A percentile compares a stretch with the other conserved stretches of the same genome.
Conservation (phyloP, 2,329 filamentous ascomycete genomes). For the Massarina eburnea region DNA sequence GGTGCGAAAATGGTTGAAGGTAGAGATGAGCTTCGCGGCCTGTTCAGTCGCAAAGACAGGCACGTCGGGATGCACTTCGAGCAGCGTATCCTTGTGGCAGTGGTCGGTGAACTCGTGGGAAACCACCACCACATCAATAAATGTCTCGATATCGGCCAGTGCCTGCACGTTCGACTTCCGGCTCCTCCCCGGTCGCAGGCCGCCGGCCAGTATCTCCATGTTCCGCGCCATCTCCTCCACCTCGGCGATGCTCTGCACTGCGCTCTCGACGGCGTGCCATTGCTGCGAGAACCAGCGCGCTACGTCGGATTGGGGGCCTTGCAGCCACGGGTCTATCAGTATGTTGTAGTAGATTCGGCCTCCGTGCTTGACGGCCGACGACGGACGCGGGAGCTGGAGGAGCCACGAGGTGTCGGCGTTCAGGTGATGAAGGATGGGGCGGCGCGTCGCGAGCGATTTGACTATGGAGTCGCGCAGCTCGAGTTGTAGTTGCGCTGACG, state of each 20-base stretch:
- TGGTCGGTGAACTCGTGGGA: constrained; percentile 71
- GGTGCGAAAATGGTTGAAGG: constrained; percentile 61
- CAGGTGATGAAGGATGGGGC: constrained; percentile 63
- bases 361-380: constrained; percentile 44
- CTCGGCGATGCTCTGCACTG: constrained; percentile 57
- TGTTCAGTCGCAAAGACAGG: constrained; percentile 63
- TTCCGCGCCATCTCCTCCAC: constrained; percentile 56
- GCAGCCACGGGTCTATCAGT: constrained; percentile 67
- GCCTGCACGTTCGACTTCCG: constrained; percentile 13
- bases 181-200: constrained; percentile 22
- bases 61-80: constrained; percentile 55
- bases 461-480: constrained; percentile 47
- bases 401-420: constrained; percentile 71
- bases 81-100: constrained; percentile 63
- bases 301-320: constrained; percentile 64
- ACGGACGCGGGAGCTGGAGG: constrained; percentile 62
- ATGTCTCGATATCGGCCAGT: constrained; percentile 25
- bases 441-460: constrained; percentile 44
- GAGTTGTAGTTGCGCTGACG: constrained; percentile 44
- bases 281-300: constrained; percentile 67
- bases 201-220: constrained; percentile 49
- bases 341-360: constrained; percentile 62
- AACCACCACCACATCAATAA: constrained; percentile 62
- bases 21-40: constrained; percentile 58
- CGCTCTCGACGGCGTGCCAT: constrained; percentile 60